Base-by-base conservation (phyloP, 768 basidiomycete genomes). In the Postia placenta region DNA sequence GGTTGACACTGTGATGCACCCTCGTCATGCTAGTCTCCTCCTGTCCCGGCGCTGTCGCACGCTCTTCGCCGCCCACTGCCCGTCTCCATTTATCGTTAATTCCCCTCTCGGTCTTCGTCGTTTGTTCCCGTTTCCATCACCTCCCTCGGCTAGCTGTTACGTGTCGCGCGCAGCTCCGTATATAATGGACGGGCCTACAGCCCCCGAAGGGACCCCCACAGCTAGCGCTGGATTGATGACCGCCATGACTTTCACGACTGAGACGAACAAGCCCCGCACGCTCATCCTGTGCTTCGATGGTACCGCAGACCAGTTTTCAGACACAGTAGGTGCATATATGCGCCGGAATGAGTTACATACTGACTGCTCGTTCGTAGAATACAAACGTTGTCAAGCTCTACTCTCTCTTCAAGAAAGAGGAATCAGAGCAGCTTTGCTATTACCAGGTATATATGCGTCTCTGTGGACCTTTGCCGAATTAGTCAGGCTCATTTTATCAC, bases 341-440 rank as follows among this genome's bases (percentile, higher is more conserved):
- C 40, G 23, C 3, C 17, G 20, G 3, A 3, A 20, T 3, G 1
- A 2, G 19, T 11, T 12, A 3, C 2, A 5, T 6, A 19, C 37
- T 43, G 11, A 44, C 37, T 3, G 2, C 4, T 17, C 7, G 4
- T 33, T 6, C 19, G 3, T 48, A 78, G 72, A 83, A 85, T 57
- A 80, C 86, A 9, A 87, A 87, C 48, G 74, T 86, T 28, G 81
- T 85, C 47, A 80, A 80, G 58, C 70, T 92, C 37, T 87, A 85
- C 64, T 69, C 75, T 4, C 66, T 90, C 24, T 72, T 91, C 28
- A 74, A 76, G 66, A 86, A 81, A 61, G 80, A 81, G 47, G 51
- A 59, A 20, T 62, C 74, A 20, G 57, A 74, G 42, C 60, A 74
- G 45, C 61, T 85, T 0, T 71, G 71, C 56, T 89, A 87, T 61